Evolutionary conservation across 768 basidiomycete species (phyloP), one percentile per base, ranked within the genome.

Genomic region (Cystobasidium tubakii): DNA sequence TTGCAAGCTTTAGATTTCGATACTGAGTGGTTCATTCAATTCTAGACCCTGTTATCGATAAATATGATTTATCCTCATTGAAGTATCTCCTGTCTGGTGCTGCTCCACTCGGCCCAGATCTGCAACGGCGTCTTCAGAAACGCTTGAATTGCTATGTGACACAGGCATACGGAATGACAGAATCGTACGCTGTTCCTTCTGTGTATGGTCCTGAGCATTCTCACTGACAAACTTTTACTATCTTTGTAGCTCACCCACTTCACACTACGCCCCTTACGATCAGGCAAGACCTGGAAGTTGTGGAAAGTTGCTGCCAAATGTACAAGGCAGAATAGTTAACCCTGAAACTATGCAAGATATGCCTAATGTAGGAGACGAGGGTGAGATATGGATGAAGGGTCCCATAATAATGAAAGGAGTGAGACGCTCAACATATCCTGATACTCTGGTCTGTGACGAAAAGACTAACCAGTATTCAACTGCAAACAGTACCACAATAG

Each of bases 31-130:
- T 29, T 4, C 36, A 33, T 50, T 69, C 1, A 19, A 34, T 36
- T 71, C 19, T n/a, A 10, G 75, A 77, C 23, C 77, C 77, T 0
- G 55, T 29, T 23, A 74, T 76, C 12, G 64, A 66, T 27, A 77
- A 77, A 65, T 76, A 76, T 69, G 76, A 80, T 62, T n/a, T 78
- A 1, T 74, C 71, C 15, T 66, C 55, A 15, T 25, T 78, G 1
- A 66, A 73, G 3, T 46, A 71, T 27, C 34, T 78, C 19, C 76
- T 77, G 34, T 73, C 72, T 9, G 78, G 78, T 3, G 79, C 79
- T 0, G 79, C 79, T 3, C 79, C 79, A 25, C 74, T 80, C 3
- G 78, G 78, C 0, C 66, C 73, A 1, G 78, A 79, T 29, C 63
- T 80, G 1, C 75, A 79, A 53, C 13, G 62, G 42, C 75, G 76